Evolutionary conservation across 1,139 yeast species (phyloP).

Genomic region (Geotrichum reessii): DNA sequence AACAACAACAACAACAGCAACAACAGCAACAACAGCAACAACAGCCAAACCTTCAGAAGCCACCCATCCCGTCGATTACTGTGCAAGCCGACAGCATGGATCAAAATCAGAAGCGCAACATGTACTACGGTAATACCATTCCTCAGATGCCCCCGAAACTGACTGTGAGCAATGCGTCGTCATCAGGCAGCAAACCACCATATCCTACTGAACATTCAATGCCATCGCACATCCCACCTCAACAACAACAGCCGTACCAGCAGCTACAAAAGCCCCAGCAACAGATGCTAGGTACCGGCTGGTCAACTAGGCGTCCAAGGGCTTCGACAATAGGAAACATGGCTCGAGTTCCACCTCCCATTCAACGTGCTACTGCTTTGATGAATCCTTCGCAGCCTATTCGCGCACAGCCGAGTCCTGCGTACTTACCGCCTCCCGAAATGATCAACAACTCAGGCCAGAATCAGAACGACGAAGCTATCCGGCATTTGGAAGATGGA

Average conservation of each 20-base stretch:
- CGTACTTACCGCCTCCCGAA: conserved; percentile 41
- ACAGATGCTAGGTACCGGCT: conserved; percentile 3
- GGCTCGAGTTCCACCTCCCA: conserved; percentile 39
- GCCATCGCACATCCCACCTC: background rate
- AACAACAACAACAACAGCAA: background rate
- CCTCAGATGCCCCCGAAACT: conserved; percentile 10
- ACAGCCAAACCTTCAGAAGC: conserved; percentile 10
- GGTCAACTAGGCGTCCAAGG: conserved; percentile 32
- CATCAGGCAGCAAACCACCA: background rate
- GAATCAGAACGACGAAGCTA: conserved; percentile 19
- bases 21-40: conserved; percentile 3
- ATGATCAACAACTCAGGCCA: conserved; percentile 15
- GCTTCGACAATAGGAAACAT: conserved; percentile 41
- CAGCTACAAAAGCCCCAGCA: background rate
- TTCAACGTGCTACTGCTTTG: conserved; percentile 41
- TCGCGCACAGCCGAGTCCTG: conserved; percentile 39
- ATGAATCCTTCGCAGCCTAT: conserved; percentile 38
- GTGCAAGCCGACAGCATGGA: background rate
- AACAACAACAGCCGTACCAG: conserved; percentile 2
- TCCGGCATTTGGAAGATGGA: conserved; percentile 14
- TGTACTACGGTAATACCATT: background rate
- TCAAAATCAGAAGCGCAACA: background rate
- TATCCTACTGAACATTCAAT: background rate
- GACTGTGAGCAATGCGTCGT: background rate
- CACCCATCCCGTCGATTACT: background rate